These are phyloP conservation scores for Claviceps quebecensis DNA, from an alignment of 2,329 filamentous ascomycete species.

Conservation along the genomic window DNA sequence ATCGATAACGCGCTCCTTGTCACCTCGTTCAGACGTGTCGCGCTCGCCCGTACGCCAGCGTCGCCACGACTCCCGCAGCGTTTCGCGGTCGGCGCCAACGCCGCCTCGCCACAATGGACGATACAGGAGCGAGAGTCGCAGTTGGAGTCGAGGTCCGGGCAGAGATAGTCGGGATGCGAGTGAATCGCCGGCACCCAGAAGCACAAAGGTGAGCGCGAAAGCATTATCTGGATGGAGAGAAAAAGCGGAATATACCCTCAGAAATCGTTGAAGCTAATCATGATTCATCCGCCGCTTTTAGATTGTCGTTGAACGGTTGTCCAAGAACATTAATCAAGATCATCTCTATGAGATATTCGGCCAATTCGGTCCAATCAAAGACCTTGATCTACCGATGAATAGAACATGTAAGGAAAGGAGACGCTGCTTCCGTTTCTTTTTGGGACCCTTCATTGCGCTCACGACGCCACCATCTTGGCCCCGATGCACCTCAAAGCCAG, in stretches of 20 bases:
- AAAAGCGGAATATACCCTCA: neutral
- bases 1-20: conserved; percentile 22
- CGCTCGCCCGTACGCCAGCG: conserved; percentile 19
- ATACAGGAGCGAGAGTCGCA: conserved; percentile 16
- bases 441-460: neutral
- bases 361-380: conserved; percentile 70
- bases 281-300: conserved; percentile 20
- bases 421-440: neutral
- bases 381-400: conserved; percentile 83
- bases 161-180: conserved; percentile 24
- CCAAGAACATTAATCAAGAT: conserved; percentile 81
- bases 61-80: conserved; percentile 20
- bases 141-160: conserved; percentile 20
- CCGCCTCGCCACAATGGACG: conserved; percentile 20
- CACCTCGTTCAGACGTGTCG: conserved; percentile 20
- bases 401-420: conserved; percentile 53
- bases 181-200: conserved; percentile 25
- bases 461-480: neutral
- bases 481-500: too few species aligned
- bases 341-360: conserved; percentile 90
- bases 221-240: neutral
- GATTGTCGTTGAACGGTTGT: conserved; percentile 93
- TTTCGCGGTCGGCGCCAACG: conserved; percentile 18
- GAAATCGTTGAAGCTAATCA: neutral
- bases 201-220: conserved; percentile 34